Conservation (phyloP, 2,329 filamentous ascomycete species). For the Myriosclerotinia scirpicola region DNA sequence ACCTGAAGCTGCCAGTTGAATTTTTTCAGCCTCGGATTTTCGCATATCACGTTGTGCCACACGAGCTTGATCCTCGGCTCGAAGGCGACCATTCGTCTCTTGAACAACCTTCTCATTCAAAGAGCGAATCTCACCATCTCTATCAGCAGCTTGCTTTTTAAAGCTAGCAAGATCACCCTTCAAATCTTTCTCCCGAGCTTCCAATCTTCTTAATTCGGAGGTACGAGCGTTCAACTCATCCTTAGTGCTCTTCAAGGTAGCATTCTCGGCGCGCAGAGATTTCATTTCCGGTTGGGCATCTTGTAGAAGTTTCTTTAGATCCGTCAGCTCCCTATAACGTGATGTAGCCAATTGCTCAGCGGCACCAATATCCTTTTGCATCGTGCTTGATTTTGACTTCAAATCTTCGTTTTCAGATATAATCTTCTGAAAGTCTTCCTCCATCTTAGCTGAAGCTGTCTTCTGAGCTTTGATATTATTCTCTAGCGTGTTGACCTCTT, state of each 20-base stretch:
- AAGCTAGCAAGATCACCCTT: conserved; percentile 69
- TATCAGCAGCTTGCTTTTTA: conserved; percentile 69
- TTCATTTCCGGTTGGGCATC: conserved; percentile 86
- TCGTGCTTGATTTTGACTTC: conserved; percentile 63
- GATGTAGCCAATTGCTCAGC: conserved; percentile 83
- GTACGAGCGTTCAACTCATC: conserved; percentile 67
- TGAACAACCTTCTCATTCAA: conserved; percentile 76
- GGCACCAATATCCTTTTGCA: conserved; percentile 82
- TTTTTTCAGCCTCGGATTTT: conserved; percentile 73
- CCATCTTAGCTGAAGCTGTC: conserved; percentile 36
- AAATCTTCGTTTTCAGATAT: conserved; percentile 63
- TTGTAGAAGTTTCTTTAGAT: conserved; percentile 75
- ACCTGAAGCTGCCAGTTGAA: conserved; percentile 70
- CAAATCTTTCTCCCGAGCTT: conserved; percentile 79
- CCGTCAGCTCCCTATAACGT: conserved; percentile 83
- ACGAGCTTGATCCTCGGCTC: conserved; percentile 76
- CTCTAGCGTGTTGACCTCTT: conserved; percentile 66
- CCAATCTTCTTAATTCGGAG: conserved; percentile 69
- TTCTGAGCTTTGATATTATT: conserved; percentile 58
- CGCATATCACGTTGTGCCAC: conserved; percentile 75
- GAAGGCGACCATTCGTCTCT: conserved; percentile 69
- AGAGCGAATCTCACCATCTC: conserved; percentile 73
- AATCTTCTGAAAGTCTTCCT: conserved; percentile 41
- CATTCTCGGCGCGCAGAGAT: conserved; percentile 73
- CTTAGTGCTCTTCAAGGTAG: conserved; percentile 69